These are phyloP conservation scores for Coniochaeta ligniaria DNA, from an alignment of 2,329 filamentous ascomycete genomes.

Conservation along the genomic window DNA sequence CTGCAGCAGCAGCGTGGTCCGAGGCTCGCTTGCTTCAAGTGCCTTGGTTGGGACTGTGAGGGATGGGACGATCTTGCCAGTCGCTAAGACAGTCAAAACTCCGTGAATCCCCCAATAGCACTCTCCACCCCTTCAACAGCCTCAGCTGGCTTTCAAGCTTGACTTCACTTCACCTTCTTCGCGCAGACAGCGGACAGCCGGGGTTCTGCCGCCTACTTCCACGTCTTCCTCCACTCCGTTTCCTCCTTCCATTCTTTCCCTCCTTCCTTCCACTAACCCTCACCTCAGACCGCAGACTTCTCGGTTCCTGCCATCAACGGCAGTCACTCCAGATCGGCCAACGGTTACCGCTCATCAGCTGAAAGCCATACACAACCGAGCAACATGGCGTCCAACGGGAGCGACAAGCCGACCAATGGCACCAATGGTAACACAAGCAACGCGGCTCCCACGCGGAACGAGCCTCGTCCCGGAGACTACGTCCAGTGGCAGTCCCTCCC, in stretches of 20 bases:
- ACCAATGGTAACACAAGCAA: slow-evolving; percentile 4
- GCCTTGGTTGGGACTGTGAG: neutral
- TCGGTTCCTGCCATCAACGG: neutral
- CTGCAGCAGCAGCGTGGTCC: neutral
- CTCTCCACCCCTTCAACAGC: neutral
- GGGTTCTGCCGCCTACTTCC: neutral
- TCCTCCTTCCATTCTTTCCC: neutral
- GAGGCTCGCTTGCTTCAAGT: neutral
- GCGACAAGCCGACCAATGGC: slow-evolving; percentile 1
- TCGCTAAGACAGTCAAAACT: neutral
- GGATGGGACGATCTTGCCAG: neutral
- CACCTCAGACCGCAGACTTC: neutral
- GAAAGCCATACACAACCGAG: neutral
- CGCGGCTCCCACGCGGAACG: slow-evolving; percentile 14
- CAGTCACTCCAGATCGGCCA: neutral
- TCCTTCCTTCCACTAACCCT: neutral
- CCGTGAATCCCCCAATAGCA: neutral
- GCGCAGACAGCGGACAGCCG: neutral
- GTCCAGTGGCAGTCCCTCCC: slow-evolving; percentile 45
- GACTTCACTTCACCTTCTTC: neutral
- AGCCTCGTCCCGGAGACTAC: slow-evolving; percentile 45
- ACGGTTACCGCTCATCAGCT: neutral
- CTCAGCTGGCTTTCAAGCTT: neutral
- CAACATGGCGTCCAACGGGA: slow-evolving; percentile 11
- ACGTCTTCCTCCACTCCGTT: neutral